Evolutionary conservation across 2,329 filamentous ascomycete genomes (phyloP).

Genomic region (Fusarium coicis): DNA sequence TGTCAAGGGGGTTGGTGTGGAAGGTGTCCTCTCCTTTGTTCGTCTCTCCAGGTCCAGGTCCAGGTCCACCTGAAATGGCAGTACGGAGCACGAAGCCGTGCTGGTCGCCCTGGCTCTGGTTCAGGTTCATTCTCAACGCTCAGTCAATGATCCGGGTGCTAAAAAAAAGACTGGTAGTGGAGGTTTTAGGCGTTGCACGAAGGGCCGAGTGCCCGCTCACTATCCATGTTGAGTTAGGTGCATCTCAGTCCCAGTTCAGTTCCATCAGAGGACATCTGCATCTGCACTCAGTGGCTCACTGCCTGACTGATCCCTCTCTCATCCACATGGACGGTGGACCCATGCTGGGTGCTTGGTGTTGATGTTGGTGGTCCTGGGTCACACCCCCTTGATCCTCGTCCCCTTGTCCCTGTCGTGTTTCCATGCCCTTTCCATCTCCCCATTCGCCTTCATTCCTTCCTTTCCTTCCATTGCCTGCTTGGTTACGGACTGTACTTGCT

Average conservation of each 20-base stretch:
- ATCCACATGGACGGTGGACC: slow-evolving; percentile 8
- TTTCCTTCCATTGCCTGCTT: slow-evolving; percentile 37
- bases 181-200: slow-evolving; percentile 25
- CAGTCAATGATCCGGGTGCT: slow-evolving; percentile 2
- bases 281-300: neutral
- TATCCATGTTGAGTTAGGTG: slow-evolving; percentile 31
- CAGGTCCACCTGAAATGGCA: slow-evolving; percentile 25
- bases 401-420: slow-evolving; percentile 50
- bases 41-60: slow-evolving; percentile 19
- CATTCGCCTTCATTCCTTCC: slow-evolving; percentile 46
- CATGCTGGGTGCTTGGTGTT: slow-evolving; percentile 6
- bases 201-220: slow-evolving; percentile 25
- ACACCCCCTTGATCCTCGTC: slow-evolving; percentile 36
- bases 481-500: neutral
- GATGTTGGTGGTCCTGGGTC: slow-evolving; percentile 11
- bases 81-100: slow-evolving; percentile 27
- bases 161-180: slow-evolving; percentile 9
- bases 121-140: slow-evolving; percentile 17
- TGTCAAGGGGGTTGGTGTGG: slow-evolving; percentile 23
- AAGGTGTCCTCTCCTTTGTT: slow-evolving; percentile 32
- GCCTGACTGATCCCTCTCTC: slow-evolving; percentile 11
- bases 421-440: slow-evolving; percentile 46
- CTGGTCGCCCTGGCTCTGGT: slow-evolving; percentile 5
- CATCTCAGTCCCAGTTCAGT: slow-evolving; percentile 23
- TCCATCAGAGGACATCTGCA: slow-evolving; percentile 14